These are phyloP conservation scores for Scortechinia acanthostroma DNA, from an alignment of 2,329 filamentous ascomycete genomes.

Conservation along the genomic window DNA sequence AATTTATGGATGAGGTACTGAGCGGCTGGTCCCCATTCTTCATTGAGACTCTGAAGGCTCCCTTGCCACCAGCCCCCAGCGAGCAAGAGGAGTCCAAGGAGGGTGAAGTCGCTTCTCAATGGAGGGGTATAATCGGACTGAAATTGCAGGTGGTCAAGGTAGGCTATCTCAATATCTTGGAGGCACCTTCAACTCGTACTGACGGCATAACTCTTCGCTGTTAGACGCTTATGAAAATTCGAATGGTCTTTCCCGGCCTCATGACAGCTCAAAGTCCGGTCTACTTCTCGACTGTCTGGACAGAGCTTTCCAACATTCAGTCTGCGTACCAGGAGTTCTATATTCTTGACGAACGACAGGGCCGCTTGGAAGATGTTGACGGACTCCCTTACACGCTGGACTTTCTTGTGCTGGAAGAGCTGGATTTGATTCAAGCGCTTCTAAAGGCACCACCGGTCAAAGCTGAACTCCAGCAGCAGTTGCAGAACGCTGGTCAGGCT, in stretches of 20 bases:
- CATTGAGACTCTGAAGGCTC: conserved; percentile 67
- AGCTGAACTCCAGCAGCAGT: conserved; percentile 76
- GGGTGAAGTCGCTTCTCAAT: conserved; percentile 44
- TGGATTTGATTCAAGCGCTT: conserved; percentile 90
- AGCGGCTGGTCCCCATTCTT: conserved; percentile 86
- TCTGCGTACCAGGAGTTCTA: conserved; percentile 74
- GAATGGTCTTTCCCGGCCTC: conserved; percentile 73
- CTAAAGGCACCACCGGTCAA: conserved; percentile 82
- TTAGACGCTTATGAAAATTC: conserved; percentile 80
- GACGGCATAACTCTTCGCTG: conserved; percentile 4
- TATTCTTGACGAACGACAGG: conserved; percentile 77
- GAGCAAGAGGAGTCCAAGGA: conserved; percentile 34
- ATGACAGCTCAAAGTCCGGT: conserved; percentile 75
- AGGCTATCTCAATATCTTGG: conserved; percentile 8
- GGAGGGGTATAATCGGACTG: conserved; percentile 76
- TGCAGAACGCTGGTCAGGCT: conserved; percentile 46
- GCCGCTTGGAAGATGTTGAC: conserved; percentile 82
- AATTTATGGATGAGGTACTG: conserved; percentile 81
- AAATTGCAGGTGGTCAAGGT: conserved; percentile 85
- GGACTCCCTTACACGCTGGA: conserved; percentile 90
- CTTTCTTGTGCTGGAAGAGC: conserved; percentile 84
- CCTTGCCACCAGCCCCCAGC: conserved; percentile 61
- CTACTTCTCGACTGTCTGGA: conserved; percentile 83
- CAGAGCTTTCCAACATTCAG: conserved; percentile 72
- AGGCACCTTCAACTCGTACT: conserved; percentile 8